Evolutionary conservation across 2,329 filamentous ascomycete species (phyloP).

Genomic region (Clarireedia hainanense): DNA sequence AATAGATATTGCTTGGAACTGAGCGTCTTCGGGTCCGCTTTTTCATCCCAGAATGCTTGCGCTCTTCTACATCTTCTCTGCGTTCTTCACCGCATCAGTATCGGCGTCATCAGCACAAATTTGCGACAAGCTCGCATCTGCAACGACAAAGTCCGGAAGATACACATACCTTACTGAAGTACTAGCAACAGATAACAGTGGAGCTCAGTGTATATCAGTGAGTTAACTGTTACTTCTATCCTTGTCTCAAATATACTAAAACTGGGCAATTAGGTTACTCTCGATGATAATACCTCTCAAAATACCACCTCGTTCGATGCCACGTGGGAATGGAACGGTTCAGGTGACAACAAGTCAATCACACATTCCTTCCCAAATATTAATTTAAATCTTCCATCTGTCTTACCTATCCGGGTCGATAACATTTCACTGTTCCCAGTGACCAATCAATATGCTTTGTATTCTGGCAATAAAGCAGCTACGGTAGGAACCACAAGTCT

Average conservation of each 20-base stretch:
- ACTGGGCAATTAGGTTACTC: background rate
- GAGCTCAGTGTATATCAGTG: slow-evolving; percentile 1
- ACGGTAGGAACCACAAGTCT: background rate
- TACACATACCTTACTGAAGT: slow-evolving; percentile 1
- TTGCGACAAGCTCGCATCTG: background rate
- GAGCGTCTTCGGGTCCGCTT: background rate
- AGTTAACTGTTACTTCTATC: background rate
- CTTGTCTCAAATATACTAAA: background rate
- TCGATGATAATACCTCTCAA: background rate
- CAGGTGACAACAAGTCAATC: background rate
- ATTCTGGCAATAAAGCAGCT: background rate
- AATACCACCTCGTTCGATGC: background rate
- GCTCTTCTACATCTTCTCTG: background rate
- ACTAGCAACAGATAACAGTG: background rate
- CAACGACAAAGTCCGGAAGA: background rate
- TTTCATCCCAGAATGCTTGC: background rate
- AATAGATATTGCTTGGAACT: background rate
- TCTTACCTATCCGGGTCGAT: background rate
- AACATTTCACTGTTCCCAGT: background rate
- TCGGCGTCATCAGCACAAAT: background rate
- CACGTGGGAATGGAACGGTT: background rate
- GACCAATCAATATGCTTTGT: background rate
- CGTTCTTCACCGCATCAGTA: background rate
- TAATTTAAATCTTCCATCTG: background rate
- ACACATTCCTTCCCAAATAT: background rate